A percentile compares a stretch with the other conserved stretches of the same genome.
Conservation (phyloP, 2,329 filamentous ascomycete genomes). For the Aspergillus ustus region DNA sequence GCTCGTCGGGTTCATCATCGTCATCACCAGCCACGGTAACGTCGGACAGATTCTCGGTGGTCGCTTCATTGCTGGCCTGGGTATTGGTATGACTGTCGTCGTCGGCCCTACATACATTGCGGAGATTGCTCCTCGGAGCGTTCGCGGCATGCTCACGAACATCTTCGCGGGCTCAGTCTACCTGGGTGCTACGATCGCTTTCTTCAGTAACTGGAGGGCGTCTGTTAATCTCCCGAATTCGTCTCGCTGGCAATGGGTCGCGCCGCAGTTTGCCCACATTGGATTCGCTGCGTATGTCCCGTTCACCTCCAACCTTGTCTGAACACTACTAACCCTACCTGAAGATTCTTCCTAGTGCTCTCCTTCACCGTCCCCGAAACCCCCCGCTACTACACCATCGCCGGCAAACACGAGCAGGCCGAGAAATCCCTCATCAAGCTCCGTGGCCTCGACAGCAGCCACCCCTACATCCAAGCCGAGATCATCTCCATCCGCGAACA, state of each 20-base stretch:
- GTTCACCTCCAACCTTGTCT: too few species aligned
- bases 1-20: constrained; percentile 34
- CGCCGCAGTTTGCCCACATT: constrained; percentile 1
- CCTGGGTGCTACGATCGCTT: background rate
- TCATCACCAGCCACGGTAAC: constrained; percentile 33
- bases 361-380: constrained; percentile 2
- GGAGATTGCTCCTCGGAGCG: constrained; percentile 74
- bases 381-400: constrained; percentile 2
- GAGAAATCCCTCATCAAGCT: background rate
- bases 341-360: background rate
- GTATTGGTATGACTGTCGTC: constrained; percentile 65
- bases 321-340: too few species aligned
- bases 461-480: background rate
- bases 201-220: background rate
- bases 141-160: constrained; percentile 63
- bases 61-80: constrained; percentile 38
- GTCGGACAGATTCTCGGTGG: constrained; percentile 37
- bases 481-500: background rate
- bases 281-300: background rate
- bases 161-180: too few species aligned
- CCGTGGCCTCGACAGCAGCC: background rate
- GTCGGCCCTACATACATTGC: constrained; percentile 89
- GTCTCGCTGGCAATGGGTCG: background rate
- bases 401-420: background rate
- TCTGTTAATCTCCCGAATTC: background rate